These are phyloP conservation scores for Chlamydomonas sp. DNA, from an alignment of 139 green algal species.

Conservation along the genomic window DNA sequence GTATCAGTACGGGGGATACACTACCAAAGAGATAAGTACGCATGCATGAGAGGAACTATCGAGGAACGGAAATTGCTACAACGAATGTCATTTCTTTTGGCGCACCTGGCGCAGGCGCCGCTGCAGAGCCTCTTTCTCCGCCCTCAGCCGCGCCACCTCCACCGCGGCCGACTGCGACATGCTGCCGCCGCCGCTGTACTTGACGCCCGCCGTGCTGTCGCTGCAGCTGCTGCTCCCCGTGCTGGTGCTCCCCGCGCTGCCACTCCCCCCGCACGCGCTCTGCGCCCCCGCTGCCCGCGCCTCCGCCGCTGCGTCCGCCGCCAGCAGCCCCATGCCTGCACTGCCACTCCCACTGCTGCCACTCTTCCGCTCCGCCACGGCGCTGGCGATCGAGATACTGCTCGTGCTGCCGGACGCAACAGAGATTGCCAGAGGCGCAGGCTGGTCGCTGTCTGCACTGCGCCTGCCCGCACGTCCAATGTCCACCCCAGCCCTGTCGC, in stretches of 20 bases:
- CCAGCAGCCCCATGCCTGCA: neutral
- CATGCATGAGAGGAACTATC: neutral
- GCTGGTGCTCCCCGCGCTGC: too few species aligned
- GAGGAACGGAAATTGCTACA: neutral
- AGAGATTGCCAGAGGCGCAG: neutral
- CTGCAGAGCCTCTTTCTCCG: constrained; percentile 24
- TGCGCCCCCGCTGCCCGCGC: too few species aligned
- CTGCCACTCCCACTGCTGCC: neutral
- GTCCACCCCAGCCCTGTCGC: too few species aligned
- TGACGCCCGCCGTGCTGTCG: too few species aligned
- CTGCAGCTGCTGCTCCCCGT: too few species aligned
- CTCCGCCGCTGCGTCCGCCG: too few species aligned
- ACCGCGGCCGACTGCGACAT: too few species aligned
- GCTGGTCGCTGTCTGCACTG: neutral
- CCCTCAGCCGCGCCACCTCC: constrained; percentile 23
- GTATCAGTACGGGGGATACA: neutral
- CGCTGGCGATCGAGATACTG: neutral
- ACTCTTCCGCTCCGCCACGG: neutral
- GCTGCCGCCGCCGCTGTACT: neutral
- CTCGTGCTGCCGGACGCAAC: neutral
- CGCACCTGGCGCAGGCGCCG: constrained; percentile 12
- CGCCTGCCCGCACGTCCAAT: too few species aligned
- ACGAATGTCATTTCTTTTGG: neutral
- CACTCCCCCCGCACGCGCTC: too few species aligned
- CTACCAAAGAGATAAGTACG: neutral